A percentile compares a stretch with the other conserved stretches of the same genome.
phyloP scores from a whole-genome alignment of 2,329 filamentous ascomycete species.

The Cladosporium sp. region DNA sequence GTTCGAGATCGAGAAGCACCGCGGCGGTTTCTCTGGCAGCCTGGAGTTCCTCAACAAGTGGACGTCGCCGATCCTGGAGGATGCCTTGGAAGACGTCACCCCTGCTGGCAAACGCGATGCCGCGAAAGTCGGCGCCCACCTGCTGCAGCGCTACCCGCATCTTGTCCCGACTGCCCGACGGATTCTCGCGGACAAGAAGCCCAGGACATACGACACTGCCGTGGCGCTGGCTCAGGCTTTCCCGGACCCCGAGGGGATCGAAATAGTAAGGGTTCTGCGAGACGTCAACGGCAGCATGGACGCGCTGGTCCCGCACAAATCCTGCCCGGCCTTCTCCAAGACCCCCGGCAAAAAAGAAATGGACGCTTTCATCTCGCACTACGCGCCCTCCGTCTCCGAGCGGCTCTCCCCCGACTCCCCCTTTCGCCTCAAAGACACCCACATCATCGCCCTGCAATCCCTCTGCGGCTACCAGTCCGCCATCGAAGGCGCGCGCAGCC shows the following conservation, averaged over 20 bases:
- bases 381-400: conserved; percentile 22
- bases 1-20: conserved; percentile 21
- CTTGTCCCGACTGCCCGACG: conserved; percentile 9
- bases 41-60: conserved; percentile 14
- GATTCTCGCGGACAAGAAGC: conserved; percentile 25
- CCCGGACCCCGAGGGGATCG: conserved; percentile 24
- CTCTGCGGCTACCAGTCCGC: conserved; percentile 17
- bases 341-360: conserved; percentile 28
- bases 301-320: conserved; percentile 31
- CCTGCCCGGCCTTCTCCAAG: conserved; percentile 30
- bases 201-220: conserved; percentile 31
- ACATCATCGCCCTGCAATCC: conserved; percentile 16
- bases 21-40: conserved; percentile 11
- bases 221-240: conserved; percentile 28
- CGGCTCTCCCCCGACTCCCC: conserved; percentile 16
- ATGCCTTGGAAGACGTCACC: conserved; percentile 15
- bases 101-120: conserved; percentile 14
- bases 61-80: conserved; percentile 14
- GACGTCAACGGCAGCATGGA: conserved; percentile 11
- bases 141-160: conserved; percentile 13
- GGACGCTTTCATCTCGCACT: conserved; percentile 25
- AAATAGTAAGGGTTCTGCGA: conserved; percentile 26
- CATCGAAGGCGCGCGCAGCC: conserved; percentile 13
- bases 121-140: conserved; percentile 13
- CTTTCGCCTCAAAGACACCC: conserved; percentile 11